Evolutionary conservation across 306 rosid species (phyloP).

Genomic region (Lupinus albus): DNA sequence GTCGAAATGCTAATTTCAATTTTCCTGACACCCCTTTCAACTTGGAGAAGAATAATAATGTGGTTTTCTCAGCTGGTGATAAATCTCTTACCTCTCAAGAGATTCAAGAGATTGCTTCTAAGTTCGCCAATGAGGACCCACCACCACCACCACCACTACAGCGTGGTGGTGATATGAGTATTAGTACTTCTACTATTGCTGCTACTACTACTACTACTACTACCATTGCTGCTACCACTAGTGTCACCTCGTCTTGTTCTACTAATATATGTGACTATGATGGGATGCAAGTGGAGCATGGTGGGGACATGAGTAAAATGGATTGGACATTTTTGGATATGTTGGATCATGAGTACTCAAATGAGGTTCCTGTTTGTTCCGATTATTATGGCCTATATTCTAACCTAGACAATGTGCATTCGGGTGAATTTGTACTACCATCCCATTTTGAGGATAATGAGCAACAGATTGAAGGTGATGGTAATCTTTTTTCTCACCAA

Average conservation of each 20-base stretch:
- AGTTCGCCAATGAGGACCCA: conserved; percentile 46
- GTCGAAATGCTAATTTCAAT: conserved; percentile 59
- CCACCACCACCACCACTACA: neutral
- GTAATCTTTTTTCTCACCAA: conserved; percentile 43
- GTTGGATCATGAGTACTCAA: conserved; percentile 36
- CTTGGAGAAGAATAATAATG: conserved; percentile 26
- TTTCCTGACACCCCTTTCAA: conserved; percentile 56
- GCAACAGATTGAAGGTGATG: neutral
- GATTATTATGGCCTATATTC: conserved; percentile 26
- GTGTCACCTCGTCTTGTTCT: conserved; percentile 10
- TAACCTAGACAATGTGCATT: conserved; percentile 47
- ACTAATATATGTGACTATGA: neutral
- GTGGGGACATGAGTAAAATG: conserved; percentile 20
- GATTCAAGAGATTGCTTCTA: conserved; percentile 62
- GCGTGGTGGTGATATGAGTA: neutral
- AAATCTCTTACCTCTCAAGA: conserved; percentile 47
- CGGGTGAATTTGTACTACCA: conserved; percentile 41
- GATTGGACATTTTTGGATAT: conserved; percentile 63
- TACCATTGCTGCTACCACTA: neutral
- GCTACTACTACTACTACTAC: neutral
- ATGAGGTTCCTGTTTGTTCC: neutral
- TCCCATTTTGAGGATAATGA: conserved; percentile 27
- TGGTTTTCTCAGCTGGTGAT: neutral
- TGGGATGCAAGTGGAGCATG: conserved; percentile 32
- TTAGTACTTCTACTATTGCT: neutral